phyloP scores from a whole-genome alignment of 2,329 filamentous ascomycete genomes.

The Epicoccum sorghinum region DNA sequence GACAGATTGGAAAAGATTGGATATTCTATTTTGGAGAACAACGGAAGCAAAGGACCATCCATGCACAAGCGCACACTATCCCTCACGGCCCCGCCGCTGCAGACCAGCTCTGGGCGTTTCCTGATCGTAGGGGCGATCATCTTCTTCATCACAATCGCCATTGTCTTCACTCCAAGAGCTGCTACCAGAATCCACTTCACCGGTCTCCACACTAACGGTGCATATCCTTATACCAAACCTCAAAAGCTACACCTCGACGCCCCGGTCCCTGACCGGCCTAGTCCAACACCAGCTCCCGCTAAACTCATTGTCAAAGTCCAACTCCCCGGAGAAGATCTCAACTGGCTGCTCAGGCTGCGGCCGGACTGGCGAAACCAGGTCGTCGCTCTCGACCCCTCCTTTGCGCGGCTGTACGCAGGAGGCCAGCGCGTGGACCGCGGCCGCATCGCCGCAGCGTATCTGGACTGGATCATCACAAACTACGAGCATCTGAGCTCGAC shows the following conservation, averaged over 20 bases:
- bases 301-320: slow-evolving; percentile 21
- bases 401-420: slow-evolving; percentile 17
- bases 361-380: slow-evolving; percentile 51
- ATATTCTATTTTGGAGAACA: neutral
- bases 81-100: neutral
- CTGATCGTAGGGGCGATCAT: neutral
- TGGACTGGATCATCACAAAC: slow-evolving; percentile 33
- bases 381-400: slow-evolving; percentile 28
- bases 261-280: slow-evolving; percentile 3
- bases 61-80: neutral
- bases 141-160: neutral
- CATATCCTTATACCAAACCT: slow-evolving; percentile 17
- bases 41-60: neutral
- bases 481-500: slow-evolving; percentile 26
- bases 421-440: slow-evolving; percentile 23
- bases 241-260: neutral
- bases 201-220: slow-evolving; percentile 6
- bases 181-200: neutral
- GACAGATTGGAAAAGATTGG: neutral
- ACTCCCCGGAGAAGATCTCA: slow-evolving; percentile 21
- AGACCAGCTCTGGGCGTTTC: neutral
- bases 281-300: slow-evolving; percentile 1
- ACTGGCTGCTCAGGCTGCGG: slow-evolving; percentile 19
- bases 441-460: slow-evolving; percentile 30
- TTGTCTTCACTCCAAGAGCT: slow-evolving; percentile 1